phyloP scores from a whole-genome alignment of 1,284 basidiomycete species.

The Ganoderma multipileum region DNA sequence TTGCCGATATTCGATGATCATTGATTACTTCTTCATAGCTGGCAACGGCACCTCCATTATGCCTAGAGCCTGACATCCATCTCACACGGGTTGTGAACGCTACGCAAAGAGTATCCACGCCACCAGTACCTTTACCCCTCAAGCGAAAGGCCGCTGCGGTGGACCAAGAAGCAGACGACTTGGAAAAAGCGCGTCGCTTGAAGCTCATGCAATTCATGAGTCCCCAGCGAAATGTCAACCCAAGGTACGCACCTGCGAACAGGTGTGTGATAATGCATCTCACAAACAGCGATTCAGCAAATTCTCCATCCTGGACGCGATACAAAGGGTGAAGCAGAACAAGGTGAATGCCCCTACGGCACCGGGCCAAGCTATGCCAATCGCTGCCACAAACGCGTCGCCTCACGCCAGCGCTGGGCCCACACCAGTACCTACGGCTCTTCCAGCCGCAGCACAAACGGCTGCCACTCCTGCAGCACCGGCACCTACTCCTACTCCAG shows the following conservation, averaged over 20 bases:
- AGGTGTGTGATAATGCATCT: not conserved
- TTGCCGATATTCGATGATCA: not conserved
- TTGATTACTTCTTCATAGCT: constrained; percentile 51
- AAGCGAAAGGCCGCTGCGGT: constrained; percentile 76
- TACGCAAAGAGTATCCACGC: constrained; percentile 70
- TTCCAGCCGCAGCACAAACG: constrained; percentile 14
- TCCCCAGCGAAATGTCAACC: constrained; percentile 56
- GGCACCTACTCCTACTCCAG: constrained; percentile 22
- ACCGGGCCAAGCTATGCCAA: constrained; percentile 7
- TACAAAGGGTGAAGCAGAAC: constrained; percentile 19
- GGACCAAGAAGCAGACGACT: constrained; percentile 75
- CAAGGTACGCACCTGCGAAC: constrained; percentile 47
- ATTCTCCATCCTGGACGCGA: constrained; percentile 29
- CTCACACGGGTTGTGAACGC: constrained; percentile 76
- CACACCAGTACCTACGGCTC: constrained; percentile 5
- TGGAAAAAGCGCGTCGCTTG: constrained; percentile 67
- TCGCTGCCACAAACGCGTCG: constrained; percentile 10
- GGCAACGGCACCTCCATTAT: constrained; percentile 74
- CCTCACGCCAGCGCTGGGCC: constrained; percentile 10
- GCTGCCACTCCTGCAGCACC: constrained; percentile 26
- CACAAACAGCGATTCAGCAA: constrained; percentile 14
- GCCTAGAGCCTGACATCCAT: constrained; percentile 77
- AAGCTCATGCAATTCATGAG: constrained; percentile 83
- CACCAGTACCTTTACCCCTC: constrained; percentile 69
- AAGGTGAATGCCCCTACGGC: constrained; percentile 19